Base-by-base conservation (phyloP, 1,284 basidiomycete species). In the Naganishia sp. region DNA sequence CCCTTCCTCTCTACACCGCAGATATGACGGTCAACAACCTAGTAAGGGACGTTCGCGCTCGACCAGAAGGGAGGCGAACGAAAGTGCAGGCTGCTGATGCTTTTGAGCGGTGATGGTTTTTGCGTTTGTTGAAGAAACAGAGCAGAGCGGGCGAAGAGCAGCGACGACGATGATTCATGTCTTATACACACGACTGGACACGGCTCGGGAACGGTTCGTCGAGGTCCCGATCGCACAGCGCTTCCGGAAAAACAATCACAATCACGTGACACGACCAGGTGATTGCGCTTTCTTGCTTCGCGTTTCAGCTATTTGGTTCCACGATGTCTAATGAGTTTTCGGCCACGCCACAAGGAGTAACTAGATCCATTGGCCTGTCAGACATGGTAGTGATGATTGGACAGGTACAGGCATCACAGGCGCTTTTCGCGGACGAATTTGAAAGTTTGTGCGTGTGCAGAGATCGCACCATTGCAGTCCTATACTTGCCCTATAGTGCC, bases 21-120 rank as follows among this genome's bases (percentile, higher is more conserved):
- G 49, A 49, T 65, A 49, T 53, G 64, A 66, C 64, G 64, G 64
- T 66, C 64, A 66, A 66, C 56, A 54, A 55, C 64, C 64, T 54
- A 66, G 64, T 66, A 15, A 36, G 36, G 23, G 23, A 48, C 49
- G 55, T 61, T 52, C 59, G 59, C 59, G 36, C 59, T 61, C 59
- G 59, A 61, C 59, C 59, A 52, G 43, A 56, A 43, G 54, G 55
- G 56, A 57, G 55, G 64, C 48, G 28, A 66, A 65, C 54, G 55
- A 50, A 31, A 28, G 36, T 33, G 63, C 63, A 66, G 64, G 48
- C 49, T 54, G 46, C 39, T 66, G 64, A 66, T 66, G 64, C 64
- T 66, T 66, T 66, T 66, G 53, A 44, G 56, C 56, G 64, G 64
- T 60, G 64, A 60, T 43, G 45, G 45, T 42, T 52, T 55, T 55